phyloP scores from a whole-genome alignment of 371 early-diverging fungal species.

The Rhizopus delemar region DNA sequence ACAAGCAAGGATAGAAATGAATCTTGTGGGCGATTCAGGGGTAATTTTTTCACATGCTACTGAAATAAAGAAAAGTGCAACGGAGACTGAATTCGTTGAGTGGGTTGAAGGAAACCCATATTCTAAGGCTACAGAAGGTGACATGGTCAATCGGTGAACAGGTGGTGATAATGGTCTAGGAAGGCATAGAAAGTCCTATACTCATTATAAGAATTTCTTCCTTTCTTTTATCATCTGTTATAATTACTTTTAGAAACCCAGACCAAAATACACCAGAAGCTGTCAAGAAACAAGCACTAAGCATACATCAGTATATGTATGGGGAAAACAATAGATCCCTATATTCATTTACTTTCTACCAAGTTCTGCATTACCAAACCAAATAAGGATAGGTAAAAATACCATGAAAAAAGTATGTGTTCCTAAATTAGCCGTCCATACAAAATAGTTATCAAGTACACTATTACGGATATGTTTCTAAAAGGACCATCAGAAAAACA shows the following conservation, averaged over 20 bases:
- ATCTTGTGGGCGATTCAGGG: slow-evolving; percentile 44
- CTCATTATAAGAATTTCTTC: background rate
- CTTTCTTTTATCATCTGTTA: background rate
- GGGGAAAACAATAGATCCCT: too few relatives aligned
- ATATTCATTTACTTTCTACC: slow-evolving; percentile 49
- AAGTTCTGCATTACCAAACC: slow-evolving; percentile 65
- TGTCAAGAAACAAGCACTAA: slow-evolving; percentile 49
- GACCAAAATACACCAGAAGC: slow-evolving; percentile 71
- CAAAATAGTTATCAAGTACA: slow-evolving; percentile 58
- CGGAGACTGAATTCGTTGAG: slow-evolving; percentile 71
- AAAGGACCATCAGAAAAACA: background rate
- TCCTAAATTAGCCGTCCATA: slow-evolving; percentile 68
- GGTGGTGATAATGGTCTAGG: slow-evolving; percentile 79
- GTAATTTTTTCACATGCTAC: slow-evolving; percentile 43
- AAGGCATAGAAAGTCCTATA: slow-evolving; percentile 72
- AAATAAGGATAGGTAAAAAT: slow-evolving; percentile 68
- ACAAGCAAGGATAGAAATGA: slow-evolving; percentile 43
- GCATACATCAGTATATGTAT: too few relatives aligned
- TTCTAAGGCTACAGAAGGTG: slow-evolving; percentile 64
- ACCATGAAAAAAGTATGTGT: slow-evolving; percentile 77
- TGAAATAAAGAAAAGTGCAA: slow-evolving; percentile 65
- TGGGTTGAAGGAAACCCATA: slow-evolving; percentile 87
- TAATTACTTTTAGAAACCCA: slow-evolving; percentile 64
- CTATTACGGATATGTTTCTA: slow-evolving; percentile 51
- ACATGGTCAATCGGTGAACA: slow-evolving; percentile 65